Base-by-base conservation (phyloP, 2,329 filamentous ascomycete genomes). In the Stachybotrys elegans region DNA sequence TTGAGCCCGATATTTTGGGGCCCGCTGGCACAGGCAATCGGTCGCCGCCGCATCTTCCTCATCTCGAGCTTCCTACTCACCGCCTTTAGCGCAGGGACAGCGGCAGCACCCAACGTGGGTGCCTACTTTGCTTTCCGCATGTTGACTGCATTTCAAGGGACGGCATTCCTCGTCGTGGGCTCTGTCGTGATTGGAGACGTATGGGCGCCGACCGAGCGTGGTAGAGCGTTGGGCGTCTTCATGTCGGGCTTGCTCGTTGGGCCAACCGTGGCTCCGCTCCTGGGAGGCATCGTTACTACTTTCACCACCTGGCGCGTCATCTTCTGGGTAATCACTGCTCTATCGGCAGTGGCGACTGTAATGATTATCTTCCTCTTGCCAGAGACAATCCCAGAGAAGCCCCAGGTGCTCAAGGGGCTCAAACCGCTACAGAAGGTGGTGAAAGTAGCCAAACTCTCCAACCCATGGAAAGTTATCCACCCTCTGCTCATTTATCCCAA, bases 271-370 rank as follows among this genome's bases (percentile, higher is more conserved):
- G 81, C 83, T 1, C 73, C 75, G 1, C 81, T 86, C 50, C 68
- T 87, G 7, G 76, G 83, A 48, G 84, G 83, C 22, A 79, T 86
- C 21, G 83, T 88, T 42, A 81, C 86, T 21, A 87, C 82, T 0
- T 86, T 77, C 61, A 66, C 71, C 5, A 73, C 70, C 16, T 88
- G 84, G 84, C 68, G 82, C 22, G 76, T 77, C 35, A 84, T 88
- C 47, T 87, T 87, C 63, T 87, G 82, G 79, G 68, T 88, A 1
- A 82, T 87, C 52, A 74, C 79, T 0, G 83, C 75, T 0, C 69
- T 88, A 2, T 76, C 77, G 1, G 82, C 73, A 3, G 60, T 73
- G 0, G 79, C 78, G 2, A 68, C 73, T 0, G n/a, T 78, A 0
- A 66, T 79, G 3, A 72, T 82, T 22, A 65, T 79, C 41, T 72